These are phyloP conservation scores for Neurospora tetraspora DNA, from an alignment of 495 filamentous ascomycete species.

Conservation along the genomic window DNA sequence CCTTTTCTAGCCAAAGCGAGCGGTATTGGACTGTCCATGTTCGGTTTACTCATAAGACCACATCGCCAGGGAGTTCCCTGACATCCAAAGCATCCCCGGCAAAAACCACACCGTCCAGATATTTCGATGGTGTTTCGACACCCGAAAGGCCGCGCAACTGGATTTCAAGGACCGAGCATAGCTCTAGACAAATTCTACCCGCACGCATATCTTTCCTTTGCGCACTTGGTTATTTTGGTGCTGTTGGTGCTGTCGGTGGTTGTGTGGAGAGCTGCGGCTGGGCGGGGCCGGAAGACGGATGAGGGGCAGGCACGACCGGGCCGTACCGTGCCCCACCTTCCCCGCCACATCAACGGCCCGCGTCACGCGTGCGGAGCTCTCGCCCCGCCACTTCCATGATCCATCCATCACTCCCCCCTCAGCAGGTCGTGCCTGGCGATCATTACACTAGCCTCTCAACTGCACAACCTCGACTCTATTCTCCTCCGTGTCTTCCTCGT, in stretches of 20 bases:
- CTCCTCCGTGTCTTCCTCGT: background rate
- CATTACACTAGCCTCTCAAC: background rate
- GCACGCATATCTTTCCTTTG: too few relatives aligned
- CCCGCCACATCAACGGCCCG: background rate
- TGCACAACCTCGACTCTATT: background rate
- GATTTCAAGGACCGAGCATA: background rate
- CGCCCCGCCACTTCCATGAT: background rate
- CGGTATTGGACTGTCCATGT: too few relatives aligned
- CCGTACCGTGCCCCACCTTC: background rate
- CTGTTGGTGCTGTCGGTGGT: background rate
- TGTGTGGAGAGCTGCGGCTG: background rate
- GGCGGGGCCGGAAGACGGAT: background rate
- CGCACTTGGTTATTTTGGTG: background rate
- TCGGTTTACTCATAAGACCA: too few relatives aligned
- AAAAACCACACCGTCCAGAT: background rate
- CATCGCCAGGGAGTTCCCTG: too few relatives aligned
- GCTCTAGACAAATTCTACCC: background rate
- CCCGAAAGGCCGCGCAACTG: background rate
- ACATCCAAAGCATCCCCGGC: background rate
- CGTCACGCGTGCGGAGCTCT: background rate
- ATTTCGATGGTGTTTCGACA: background rate
- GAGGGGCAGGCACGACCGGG: background rate
- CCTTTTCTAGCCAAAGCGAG: too few relatives aligned
- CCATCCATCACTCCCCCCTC: background rate
- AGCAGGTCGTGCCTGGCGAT: background rate